Evolutionary conservation across 1,139 yeast genomes (phyloP).

Genomic region (Ashbya aceris): DNA sequence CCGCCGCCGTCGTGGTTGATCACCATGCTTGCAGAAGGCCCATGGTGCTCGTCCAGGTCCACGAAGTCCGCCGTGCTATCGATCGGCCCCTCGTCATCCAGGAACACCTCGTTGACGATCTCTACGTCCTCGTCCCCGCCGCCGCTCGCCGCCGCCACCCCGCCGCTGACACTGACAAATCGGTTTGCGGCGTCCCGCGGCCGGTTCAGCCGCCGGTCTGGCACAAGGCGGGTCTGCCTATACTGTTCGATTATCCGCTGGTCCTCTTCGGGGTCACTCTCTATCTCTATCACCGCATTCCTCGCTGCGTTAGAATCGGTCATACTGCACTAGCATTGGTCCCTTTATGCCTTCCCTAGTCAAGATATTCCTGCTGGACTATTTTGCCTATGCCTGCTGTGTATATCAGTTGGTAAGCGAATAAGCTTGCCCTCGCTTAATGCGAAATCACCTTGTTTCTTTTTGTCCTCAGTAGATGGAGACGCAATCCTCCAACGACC

Average conservation of each 20-base stretch:
- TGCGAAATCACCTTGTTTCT: too few species aligned
- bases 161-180: constrained; percentile 8
- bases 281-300: constrained; percentile 20
- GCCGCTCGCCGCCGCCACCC: constrained; percentile 1
- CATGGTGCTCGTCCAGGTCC: constrained; percentile 19
- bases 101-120: constrained; percentile 16
- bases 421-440: too few species aligned
- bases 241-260: constrained; percentile 11
- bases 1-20: constrained; percentile 7
- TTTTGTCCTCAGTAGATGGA: too few species aligned
- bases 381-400: too few species aligned
- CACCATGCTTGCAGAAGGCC: background rate
- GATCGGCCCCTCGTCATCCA: constrained; percentile 13
- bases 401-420: too few species aligned
- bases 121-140: constrained; percentile 17
- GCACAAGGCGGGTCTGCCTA: constrained; percentile 11
- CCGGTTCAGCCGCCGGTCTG: constrained; percentile 14
- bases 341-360: too few species aligned
- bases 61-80: constrained; percentile 17
- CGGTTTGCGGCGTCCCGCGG: constrained; percentile 17
- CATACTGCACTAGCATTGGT: too few species aligned
- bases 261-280: constrained; percentile 25
- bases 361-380: too few species aligned
- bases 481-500: too few species aligned
- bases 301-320: background rate